Evolutionary conservation across 2,329 filamentous ascomycete species (phyloP), one percentile per base, ranked within the genome.

Genomic region (Trichoderma harzianum): DNA sequence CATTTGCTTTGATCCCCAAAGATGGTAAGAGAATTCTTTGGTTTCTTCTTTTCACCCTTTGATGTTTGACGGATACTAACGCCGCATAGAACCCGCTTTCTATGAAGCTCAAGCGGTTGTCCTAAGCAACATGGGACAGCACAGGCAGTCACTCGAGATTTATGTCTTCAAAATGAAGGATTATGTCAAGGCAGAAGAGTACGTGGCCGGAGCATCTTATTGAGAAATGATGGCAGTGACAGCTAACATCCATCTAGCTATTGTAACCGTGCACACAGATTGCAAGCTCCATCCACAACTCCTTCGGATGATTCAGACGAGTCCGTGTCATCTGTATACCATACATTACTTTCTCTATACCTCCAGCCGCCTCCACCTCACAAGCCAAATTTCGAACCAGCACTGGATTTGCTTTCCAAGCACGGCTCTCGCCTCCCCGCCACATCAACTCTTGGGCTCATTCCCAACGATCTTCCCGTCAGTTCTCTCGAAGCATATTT

Each of bases 161-260:
- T 99, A 97, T 79, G 95, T 98, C 32, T 99, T 98, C 83, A 96
- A 95, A 80, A 89, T 99, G 80, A 85, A 92, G 75, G 92, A 97
- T 80, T 95, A 93, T 74, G 85, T 84, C 14, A 98, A 97, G 82
- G 96, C 96, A 36, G 96, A 99, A 87, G 94, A 97, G 91, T 97
- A 84, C 73, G 90, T 85, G 73, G 90, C 85, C 14, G 32, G 18
- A 34, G 1, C 5, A 26, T 21, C 6, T 8, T 16, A 10, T 14
- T 47, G n/a, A 24, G 12, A n/a, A 16, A 32, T 21, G n/a, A 53
- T 21, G n/a, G 18, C 18, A 36, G 36, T 47, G 7, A 32, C 14
- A 24, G 32, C 61, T 16, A 57, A 69, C 55, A 26, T 21, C 18
- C 34, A 36, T 47, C 18, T 71, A 93, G 92, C 75, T 93, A 99